Base-by-base conservation (phyloP, 352 stramenopile genomes). In the Phytopythium helicoides region DNA sequence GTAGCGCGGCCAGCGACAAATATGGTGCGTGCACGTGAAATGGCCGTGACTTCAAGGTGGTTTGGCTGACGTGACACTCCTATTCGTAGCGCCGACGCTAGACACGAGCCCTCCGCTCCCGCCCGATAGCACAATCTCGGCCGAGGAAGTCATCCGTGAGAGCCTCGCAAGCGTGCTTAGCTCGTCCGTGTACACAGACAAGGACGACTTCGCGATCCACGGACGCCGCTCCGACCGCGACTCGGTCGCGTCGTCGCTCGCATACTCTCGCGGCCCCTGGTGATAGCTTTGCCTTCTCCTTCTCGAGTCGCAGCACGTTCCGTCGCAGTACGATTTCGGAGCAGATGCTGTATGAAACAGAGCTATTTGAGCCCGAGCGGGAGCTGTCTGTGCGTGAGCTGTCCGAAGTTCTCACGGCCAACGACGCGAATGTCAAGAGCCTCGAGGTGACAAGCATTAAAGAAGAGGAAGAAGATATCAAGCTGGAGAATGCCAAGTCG, bases 361-460 rank as follows among this genome's bases (percentile, higher is more conserved):
- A 93, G 60, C 52, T 86, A 33, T 93, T 91, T 66, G 83, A 93
- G 48, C 83, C 80, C 0, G 83, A 93, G 62, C 74, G 83, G 25
- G 81, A 89, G 51, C 60, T 92, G 15, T 92, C 82, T 26, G 81
- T 68, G 23, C 61, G 64, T 1, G 85, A 95, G 45, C 50, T 95
- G n/a, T 77, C 74, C 12, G 80, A 92, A 33, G 77, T 92, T 19
- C 71, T 95, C 3, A 86, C 76, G 46, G 68, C 69, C 0, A 87
- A 63, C 10, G 69, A 87, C 44, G 66, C 79, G 21, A 62, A 91
- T 46, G 67, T 73, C 34, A 87, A 84, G 55, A 77, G 67, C 37
- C 83, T 89, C 52, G 76, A 85, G 56, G 80, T 91, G 56, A 89
- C 81, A 16, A 92, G 81, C 62, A 91, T 92, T 62, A 95, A 92